Base-by-base conservation (phyloP, 306 rosid species). In the Quercus bicolor region DNA sequence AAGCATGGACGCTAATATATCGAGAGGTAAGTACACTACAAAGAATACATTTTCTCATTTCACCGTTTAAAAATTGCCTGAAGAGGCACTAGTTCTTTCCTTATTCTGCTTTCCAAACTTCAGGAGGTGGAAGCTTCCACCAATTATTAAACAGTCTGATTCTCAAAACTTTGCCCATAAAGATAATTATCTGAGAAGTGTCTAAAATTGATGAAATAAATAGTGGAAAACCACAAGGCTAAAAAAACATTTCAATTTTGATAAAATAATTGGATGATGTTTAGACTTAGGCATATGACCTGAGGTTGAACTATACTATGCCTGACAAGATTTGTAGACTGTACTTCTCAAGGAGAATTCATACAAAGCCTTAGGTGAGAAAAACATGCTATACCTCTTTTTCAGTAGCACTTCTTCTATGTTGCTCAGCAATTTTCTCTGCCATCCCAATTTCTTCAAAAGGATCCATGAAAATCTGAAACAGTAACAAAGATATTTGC, bases 361-460 rank as follows among this genome's bases (percentile, higher is more conserved):
- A 18, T 33, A 66, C 23, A 34, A 66, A n/a, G 2, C 51, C 48
- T 19, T 33, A 0, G 16, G 24, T 1, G 23, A 68, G 64, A 74
- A 70, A 51, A 75, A 56, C 48, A 55, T 29, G 74, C 40, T 34
- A 24, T 86, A 93, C 99, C 96, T 95, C 97, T 85, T 93, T 93
- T 81, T 93, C 98, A 34, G 90, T 60, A 40, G 90, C 89, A 84
- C 89, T 93, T 87, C 94, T 89, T 74, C 98, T 78, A 77, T 79
- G 93, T 77, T 90, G 93, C 86, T 93, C 97, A 26, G 92, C 79
- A 76, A 80, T 80, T 80, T 82, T 89, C 59, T 94, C 99, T 54
- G 90, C 93, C 88, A 81, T 86, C 77, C 85, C 96, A 77, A 93
- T 76, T 81, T 93, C 98, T 87, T 96, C 99, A 84, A 96, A 91